Conservation (phyloP, 768 basidiomycete genomes). For the Suillus spraguei region DNA sequence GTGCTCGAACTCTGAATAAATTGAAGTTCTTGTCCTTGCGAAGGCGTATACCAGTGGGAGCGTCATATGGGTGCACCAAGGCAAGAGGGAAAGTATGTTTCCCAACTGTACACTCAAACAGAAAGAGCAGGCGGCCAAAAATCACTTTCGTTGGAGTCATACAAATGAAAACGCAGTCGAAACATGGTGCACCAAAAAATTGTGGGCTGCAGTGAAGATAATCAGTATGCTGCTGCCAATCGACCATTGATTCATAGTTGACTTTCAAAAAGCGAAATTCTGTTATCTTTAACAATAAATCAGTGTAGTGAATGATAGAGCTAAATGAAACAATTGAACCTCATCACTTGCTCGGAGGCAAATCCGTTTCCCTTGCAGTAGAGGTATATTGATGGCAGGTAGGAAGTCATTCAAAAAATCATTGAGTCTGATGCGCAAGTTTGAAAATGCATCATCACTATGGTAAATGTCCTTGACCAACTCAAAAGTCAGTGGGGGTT, state of each 20-base stretch:
- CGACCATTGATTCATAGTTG: conserved; percentile 29
- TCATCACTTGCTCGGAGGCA: conserved; percentile 2
- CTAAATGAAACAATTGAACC: conserved; percentile 6
- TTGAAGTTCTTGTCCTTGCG: conserved; percentile 27
- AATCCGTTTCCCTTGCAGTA: conserved; percentile 3
- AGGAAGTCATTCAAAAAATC: conserved; percentile 9
- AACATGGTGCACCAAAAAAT: conserved; percentile 30
- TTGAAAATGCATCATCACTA: no score
- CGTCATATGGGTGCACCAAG: conserved; percentile 26
- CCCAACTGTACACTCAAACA: conserved; percentile 22
- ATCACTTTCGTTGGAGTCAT: conserved; percentile 11
- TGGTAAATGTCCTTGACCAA: no score
- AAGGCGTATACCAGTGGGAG: conserved; percentile 5
- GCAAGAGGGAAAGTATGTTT: conserved; percentile 1
- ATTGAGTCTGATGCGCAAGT: neutral
- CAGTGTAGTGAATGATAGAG: neutral
- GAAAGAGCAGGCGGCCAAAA: conserved; percentile 23
- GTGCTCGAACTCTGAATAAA: conserved; percentile 20
- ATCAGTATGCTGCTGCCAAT: conserved; percentile 32
- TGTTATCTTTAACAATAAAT: conserved; percentile 22
- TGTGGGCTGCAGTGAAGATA: conserved; percentile 31
- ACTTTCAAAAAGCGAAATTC: no score
- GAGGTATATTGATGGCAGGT: neutral
- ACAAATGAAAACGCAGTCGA: conserved; percentile 32
- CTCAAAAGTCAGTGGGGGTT: conserved; percentile 3